These are phyloP conservation scores for Umbelopsis sp. DNA, from an alignment of 192 early-diverging fungal genomes.

Conservation along the genomic window DNA sequence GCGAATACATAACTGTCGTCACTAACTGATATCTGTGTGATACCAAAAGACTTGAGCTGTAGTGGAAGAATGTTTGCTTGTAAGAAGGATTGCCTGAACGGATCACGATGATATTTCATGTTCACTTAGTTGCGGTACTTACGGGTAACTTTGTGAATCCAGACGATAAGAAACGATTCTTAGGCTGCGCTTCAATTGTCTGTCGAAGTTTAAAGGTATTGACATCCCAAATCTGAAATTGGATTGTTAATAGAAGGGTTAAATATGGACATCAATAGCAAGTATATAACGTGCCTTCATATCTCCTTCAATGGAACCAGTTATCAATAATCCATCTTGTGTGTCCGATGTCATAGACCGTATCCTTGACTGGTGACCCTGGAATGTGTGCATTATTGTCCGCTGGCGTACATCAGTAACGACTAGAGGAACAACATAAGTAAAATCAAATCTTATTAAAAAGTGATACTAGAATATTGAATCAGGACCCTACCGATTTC, in stretches of 20 bases:
- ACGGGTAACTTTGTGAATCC: slow-evolving; percentile 52
- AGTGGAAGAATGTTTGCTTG: background rate
- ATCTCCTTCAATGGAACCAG: slow-evolving; percentile 71
- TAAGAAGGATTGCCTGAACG: background rate
- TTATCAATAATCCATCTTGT: slow-evolving; percentile 56
- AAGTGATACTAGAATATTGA: background rate
- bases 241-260: background rate
- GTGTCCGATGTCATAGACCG: slow-evolving; percentile 65
- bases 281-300: slow-evolving; percentile 55
- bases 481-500: slow-evolving; percentile 62
- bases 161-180: slow-evolving; percentile 51
- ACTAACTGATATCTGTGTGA: slow-evolving; percentile 61
- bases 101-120: no score
- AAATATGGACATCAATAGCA: background rate
- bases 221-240: slow-evolving; percentile 51
- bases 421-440: slow-evolving; percentile 34
- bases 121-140: no score
- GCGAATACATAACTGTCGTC: slow-evolving; percentile 53
- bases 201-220: slow-evolving; percentile 46
- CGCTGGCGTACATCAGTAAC: slow-evolving; percentile 74
- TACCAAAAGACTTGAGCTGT: slow-evolving; percentile 61
- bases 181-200: slow-evolving; percentile 45
- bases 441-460: background rate
- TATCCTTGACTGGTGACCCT: slow-evolving; percentile 69
- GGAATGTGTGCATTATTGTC: slow-evolving; percentile 64